Evolutionary conservation across 1,139 yeast genomes (phyloP).

Genomic region (Yamadazyma mexicana): DNA sequence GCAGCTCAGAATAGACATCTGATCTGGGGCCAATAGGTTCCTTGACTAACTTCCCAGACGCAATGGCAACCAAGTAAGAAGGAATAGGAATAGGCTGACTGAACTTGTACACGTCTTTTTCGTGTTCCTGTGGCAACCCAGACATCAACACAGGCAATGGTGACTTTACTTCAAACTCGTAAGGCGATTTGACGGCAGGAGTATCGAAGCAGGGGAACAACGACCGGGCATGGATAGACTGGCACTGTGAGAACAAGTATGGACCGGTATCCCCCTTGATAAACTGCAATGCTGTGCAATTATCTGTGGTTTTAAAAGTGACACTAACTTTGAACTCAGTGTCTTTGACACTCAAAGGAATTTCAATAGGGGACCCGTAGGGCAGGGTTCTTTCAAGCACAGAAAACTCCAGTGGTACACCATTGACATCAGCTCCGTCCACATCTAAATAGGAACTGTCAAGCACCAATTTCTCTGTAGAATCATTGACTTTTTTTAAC

Average conservation of each 20-base stretch:
- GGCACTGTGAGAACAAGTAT: constrained; percentile 44
- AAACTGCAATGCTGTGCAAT: constrained; percentile 43
- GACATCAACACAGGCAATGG: constrained; percentile 37
- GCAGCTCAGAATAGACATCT: constrained; percentile 29
- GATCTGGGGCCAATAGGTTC: constrained; percentile 39
- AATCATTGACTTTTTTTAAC: not conserved
- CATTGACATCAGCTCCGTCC: constrained; percentile 23
- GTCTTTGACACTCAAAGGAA: constrained; percentile 9
- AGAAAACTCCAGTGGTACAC: constrained; percentile 16
- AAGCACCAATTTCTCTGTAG: constrained; percentile 18
- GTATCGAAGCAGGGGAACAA: constrained; percentile 47
- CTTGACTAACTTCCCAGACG: constrained; percentile 32
- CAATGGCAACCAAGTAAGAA: constrained; percentile 35
- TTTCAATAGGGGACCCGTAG: constrained; percentile 33
- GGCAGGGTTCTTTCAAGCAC: constrained; percentile 24
- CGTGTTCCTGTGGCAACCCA: constrained; percentile 27
- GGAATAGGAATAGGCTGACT: constrained; percentile 40
- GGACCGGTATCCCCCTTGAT: constrained; percentile 40
- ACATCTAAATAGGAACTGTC: constrained; percentile 35
- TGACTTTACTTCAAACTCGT: constrained; percentile 29
- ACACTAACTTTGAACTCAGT: constrained; percentile 18
- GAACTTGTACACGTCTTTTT: constrained; percentile 20
- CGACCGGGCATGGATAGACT: constrained; percentile 44
- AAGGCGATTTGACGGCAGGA: constrained; percentile 39
- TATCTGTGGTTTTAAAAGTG: constrained; percentile 30